Conservation (phyloP, 352 stramenopile genomes). For the Globisporangium acanthophoron region DNA sequence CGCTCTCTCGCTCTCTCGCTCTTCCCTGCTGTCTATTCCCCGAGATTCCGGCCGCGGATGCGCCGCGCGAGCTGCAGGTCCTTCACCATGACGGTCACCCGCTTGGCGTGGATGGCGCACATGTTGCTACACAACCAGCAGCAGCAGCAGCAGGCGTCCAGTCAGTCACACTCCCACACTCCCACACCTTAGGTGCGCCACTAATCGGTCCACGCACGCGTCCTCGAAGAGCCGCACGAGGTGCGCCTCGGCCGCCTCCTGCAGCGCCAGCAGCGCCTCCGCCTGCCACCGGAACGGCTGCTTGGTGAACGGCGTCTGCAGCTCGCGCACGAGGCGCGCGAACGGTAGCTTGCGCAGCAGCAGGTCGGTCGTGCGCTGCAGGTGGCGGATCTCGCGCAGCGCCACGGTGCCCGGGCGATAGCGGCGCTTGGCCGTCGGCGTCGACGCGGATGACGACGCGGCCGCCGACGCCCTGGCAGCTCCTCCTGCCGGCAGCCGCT, state of each 20-base stretch:
- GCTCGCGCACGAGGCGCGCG: slow-evolving; percentile 92
- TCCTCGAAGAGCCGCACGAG: slow-evolving; percentile 95
- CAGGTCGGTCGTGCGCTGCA: slow-evolving; percentile 95
- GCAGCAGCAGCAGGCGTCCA: neutral
- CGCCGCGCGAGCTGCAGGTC: slow-evolving; percentile 91
- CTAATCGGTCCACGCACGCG: slow-evolving; percentile 45
- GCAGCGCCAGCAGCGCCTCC: slow-evolving; percentile 88
- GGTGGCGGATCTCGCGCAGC: slow-evolving; percentile 94
- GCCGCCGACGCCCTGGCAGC: neutral
- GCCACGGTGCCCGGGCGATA: slow-evolving; percentile 71
- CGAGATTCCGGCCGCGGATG: slow-evolving; percentile 82
- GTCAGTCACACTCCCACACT: neutral
- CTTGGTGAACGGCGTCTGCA: slow-evolving; percentile 85
- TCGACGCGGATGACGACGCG: neutral
- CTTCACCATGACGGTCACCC: slow-evolving; percentile 94
- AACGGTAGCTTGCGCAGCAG: slow-evolving; percentile 96
- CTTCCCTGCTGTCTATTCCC: slow-evolving; percentile 26
- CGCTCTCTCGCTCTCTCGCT: neutral
- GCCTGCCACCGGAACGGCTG: slow-evolving; percentile 88
- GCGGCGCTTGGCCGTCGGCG: slow-evolving; percentile 34
- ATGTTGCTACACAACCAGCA: slow-evolving; percentile 76
- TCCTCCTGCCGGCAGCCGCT: neutral
- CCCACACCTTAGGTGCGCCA: neutral
- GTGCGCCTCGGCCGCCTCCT: slow-evolving; percentile 94
- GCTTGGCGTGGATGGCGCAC: slow-evolving; percentile 93